Conservation (phyloP, 305 asterid species). For the Nicotiana rustica region DNA sequence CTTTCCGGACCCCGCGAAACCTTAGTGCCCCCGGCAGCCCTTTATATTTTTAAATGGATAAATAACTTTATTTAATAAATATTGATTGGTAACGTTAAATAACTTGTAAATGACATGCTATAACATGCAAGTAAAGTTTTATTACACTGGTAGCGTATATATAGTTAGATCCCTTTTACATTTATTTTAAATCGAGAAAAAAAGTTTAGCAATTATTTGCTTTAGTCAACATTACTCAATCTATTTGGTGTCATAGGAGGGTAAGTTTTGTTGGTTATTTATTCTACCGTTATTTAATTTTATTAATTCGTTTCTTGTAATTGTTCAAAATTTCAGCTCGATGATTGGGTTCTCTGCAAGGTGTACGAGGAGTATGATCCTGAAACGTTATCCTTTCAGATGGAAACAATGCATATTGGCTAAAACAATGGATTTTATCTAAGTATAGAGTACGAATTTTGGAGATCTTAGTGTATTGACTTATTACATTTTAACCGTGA, state of each 20-base stretch:
- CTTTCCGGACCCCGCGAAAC: no score
- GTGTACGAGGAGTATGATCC: constrained; percentile 9
- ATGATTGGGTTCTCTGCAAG: constrained; percentile 24
- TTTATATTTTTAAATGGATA: background rate
- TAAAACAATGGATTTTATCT: background rate
- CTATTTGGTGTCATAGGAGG: background rate
- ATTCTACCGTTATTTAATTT: background rate
- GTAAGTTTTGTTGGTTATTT: background rate
- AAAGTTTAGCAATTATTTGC: no score
- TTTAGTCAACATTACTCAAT: no score
- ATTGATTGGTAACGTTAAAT: no score
- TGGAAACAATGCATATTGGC: constrained; percentile 15
- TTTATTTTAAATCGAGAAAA: no score
- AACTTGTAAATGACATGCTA: no score
- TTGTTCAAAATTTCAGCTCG: background rate
- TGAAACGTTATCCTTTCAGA: background rate
- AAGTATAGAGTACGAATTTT: background rate
- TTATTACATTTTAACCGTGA: background rate
- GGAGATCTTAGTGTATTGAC: background rate
- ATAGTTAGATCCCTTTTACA: no score
- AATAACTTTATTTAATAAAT: no score
- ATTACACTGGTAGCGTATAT: no score
- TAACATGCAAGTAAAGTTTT: no score
- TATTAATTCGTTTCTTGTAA: background rate
- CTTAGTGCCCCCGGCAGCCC: no score